phyloP scores from a whole-genome alignment of 345 rosid genomes.

The Rhodomyrtus tomentosa region DNA sequence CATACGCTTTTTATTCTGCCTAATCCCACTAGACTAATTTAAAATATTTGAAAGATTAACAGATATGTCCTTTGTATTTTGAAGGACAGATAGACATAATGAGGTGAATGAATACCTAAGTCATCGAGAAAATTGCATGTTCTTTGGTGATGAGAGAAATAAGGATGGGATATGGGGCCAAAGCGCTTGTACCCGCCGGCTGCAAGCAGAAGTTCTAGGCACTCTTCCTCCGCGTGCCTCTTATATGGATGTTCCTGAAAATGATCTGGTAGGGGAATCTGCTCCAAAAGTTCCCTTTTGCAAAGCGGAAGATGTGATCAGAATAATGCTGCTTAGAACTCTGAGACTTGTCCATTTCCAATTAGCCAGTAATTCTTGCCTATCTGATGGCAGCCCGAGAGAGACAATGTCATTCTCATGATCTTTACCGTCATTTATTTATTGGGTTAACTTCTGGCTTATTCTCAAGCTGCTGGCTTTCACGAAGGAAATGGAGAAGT shows the following conservation, averaged over 20 bases:
- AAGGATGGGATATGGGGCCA: conserved; percentile 4
- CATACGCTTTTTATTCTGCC: too few relatives aligned
- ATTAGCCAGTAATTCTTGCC: conserved; percentile 18
- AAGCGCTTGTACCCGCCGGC: conserved; percentile 25
- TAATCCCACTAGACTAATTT: conserved; percentile 18
- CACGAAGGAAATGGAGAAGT: conserved; percentile 32
- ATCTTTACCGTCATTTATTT: conserved; percentile 41
- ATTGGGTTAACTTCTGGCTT: conserved; percentile 59
- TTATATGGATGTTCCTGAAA: conserved; percentile 14
- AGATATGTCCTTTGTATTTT: conserved; percentile 65
- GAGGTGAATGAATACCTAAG: conserved; percentile 45
- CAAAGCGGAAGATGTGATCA: conserved; percentile 29
- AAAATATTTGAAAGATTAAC: conserved; percentile 27
- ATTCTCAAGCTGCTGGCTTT: conserved; percentile 42
- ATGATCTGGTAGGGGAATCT: conserved; percentile 14
- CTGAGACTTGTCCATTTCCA: conserved; percentile 39
- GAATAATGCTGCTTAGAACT: conserved; percentile 46
- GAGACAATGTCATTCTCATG: conserved; percentile 41
- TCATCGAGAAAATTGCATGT: conserved; percentile 10
- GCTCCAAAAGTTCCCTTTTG: conserved; percentile 21
- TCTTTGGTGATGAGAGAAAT: background rate
- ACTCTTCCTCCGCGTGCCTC: conserved; percentile 47
- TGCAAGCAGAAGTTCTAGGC: conserved; percentile 48
- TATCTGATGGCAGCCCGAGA: conserved; percentile 22
- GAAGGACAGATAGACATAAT: conserved; percentile 44